A percentile compares a stretch with the other conserved stretches of the same genome.
These are phyloP conservation scores for Spencermartinsiella europaea DNA, from an alignment of 805 yeast species.

Conservation along the genomic window DNA sequence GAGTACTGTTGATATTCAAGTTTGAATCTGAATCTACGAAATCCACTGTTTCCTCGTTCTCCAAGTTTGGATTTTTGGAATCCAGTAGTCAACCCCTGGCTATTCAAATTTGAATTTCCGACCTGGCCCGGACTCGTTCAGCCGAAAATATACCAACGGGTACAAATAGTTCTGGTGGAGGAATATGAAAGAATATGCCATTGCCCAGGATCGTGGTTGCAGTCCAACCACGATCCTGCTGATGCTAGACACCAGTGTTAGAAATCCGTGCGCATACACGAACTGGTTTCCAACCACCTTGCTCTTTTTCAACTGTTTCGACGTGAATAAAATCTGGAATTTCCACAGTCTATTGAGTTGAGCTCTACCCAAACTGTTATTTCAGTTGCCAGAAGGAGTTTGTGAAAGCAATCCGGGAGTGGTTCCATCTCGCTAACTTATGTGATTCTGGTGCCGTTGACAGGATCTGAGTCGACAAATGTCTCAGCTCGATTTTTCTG, in stretches of 20 bases:
- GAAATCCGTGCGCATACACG: conserved; percentile 40
- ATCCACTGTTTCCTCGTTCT: too few species aligned
- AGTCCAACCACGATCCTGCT: conserved; percentile 38
- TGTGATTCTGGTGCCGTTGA: too few species aligned
- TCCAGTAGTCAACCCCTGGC: too few species aligned
- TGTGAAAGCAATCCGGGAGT: conserved; percentile 35
- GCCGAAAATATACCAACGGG: conserved; percentile 36
- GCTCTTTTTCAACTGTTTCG: conserved; percentile 31
- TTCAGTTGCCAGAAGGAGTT: conserved; percentile 39
- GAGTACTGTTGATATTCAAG: too few species aligned
- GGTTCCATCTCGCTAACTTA: too few species aligned
- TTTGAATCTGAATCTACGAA: too few species aligned
- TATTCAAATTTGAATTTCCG: too few species aligned
- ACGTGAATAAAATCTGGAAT: conserved; percentile 29
- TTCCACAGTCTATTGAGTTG: conserved; percentile 27
- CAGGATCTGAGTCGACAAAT: too few species aligned
- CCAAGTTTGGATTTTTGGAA: too few species aligned
- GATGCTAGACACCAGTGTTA: conserved; percentile 37
- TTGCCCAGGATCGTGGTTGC: conserved; percentile 40
- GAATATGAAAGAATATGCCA: conserved; percentile 37
- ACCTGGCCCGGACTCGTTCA: conserved; percentile 37
- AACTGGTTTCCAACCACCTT: conserved; percentile 37
- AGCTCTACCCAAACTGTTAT: conserved; percentile 33
- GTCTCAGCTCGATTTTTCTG: too few species aligned
- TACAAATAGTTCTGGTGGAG: conserved; percentile 39